Evolutionary conservation across 2,329 filamentous ascomycete species (phyloP), one percentile per base, ranked within the genome.

Genomic region (Ophiostoma sp.): DNA sequence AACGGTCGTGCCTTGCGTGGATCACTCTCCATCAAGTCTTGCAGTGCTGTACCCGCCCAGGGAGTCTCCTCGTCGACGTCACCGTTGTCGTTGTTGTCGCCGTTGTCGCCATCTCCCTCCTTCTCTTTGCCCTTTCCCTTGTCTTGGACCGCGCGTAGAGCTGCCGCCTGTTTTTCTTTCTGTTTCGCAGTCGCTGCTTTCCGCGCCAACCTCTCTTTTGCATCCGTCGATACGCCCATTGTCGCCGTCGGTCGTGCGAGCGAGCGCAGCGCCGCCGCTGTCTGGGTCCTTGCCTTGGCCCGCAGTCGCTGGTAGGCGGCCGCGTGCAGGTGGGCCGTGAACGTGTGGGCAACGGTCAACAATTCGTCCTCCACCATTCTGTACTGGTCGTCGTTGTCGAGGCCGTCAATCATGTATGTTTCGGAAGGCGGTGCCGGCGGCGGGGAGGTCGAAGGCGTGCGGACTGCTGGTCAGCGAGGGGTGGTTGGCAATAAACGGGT

Each of bases 311-410:
- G 85, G 79, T 95, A 95, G 80, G 94, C 92, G 19, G 90, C 91
- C n/a, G 90, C 88, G 79, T 95, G 92, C 1, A 95, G 86, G 80
- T 94, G 92, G 5, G 87, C 86, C 0, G 93, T 95, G 81, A 93
- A 95, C 2, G 85, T 83, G 70, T 89, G 87, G 0, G 93, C 93
- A 0, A 90, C 88, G 19, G 87, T 83, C 25, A 91, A 82, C 75
- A 96, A 89, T 77, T 95, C 93, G 77, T 96, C 93, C 80, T 95
- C 93, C 0, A 96, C 93, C 91, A 95, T 95, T 78, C 92, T 90
- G 81, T 89, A 95, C 72, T 82, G 83, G 79, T 95, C 92, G 79
- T 96, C 93, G n/a, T 86, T 81, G 3, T 87, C 84, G n/a, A 87
- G 80, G 2, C 90, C 90, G 64, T 89, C 85, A 2, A 84, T 83